These are phyloP conservation scores for Nymphaea colorata DNA, from an alignment of 164 flowering plant genomes.

Conservation along the genomic window DNA sequence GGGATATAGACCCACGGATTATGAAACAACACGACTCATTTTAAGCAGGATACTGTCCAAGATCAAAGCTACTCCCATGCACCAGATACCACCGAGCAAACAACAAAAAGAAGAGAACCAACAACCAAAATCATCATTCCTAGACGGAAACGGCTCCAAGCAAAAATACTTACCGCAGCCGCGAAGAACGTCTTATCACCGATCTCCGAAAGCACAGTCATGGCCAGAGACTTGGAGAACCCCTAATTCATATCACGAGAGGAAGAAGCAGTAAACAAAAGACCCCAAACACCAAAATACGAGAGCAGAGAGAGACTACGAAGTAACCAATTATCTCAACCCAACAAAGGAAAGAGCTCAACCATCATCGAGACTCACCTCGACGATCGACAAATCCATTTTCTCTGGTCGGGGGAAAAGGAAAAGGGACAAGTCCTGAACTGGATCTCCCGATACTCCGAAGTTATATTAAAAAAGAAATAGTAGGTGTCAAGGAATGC, in stretches of 20 bases:
- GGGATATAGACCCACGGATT: too few species aligned
- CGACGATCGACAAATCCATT: not conserved
- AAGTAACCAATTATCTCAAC: not conserved
- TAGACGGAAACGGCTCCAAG: not conserved
- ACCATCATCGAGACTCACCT: not conserved
- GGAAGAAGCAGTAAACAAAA: not conserved
- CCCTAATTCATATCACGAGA: slow-evolving; percentile 30
- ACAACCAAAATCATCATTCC: not conserved
- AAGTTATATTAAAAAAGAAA: too few species aligned
- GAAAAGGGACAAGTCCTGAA: not conserved
- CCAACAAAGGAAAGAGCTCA: not conserved
- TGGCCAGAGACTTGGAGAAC: slow-evolving; percentile 76
- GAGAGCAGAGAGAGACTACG: too few species aligned
- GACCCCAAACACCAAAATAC: not conserved
- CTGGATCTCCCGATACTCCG: not conserved
- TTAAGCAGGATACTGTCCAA: not conserved
- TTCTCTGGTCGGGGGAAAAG: not conserved
- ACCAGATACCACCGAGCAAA: not conserved
- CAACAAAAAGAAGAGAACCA: not conserved
- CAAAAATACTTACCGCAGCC: slow-evolving; percentile 54
- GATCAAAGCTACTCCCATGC: not conserved
- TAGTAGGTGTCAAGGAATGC: not conserved
- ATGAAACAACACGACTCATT: too few species aligned
- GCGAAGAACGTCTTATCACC: slow-evolving; percentile 95
- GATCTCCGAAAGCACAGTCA: slow-evolving; percentile 90